Evolutionary conservation across 441 rosid species (phyloP), one percentile per base, ranked within the genome.

Genomic region (Arabidopsis lyrata): DNA sequence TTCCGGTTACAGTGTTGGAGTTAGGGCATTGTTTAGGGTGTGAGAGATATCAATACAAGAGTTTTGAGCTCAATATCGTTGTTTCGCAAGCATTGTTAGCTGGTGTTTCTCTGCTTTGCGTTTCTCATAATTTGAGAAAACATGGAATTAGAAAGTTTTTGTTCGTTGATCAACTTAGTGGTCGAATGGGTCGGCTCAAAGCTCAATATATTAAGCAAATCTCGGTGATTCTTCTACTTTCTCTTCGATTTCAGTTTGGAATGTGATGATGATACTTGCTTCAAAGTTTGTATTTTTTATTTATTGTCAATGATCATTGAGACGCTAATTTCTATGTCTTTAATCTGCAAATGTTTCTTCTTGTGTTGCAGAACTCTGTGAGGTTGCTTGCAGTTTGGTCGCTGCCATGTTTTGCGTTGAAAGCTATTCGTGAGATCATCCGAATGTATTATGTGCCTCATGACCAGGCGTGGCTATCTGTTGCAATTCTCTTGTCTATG

Each of bases 381-480:
- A 84, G 84, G 31, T 72, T 89, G 82, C 87, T 93, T 59, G 69
- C 89, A 7, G 1, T 83, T 16, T 95, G 97, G 99, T 81, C 84
- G 12, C 77, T 95, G 24, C 97, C 97, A 31, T 92, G 95, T 79
- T 87, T 92, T 58, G 52, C 77, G 45, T 77, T 95, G 69, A 92
- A 95, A 86, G 88, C 77, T 5, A 75, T 24, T 5, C 88, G 97
- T 8, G 97, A 95, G 79, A 76, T 85, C 6, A 77, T 89, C 8
- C 84, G 95, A 11, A 75, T 79, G 58, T 34, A 82, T 15, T 87
- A 85, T 22, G 81, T 82, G 35, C 79, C 78, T 35, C 89, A 78
- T 38, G 90, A 79, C 38, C 87, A 93, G n/a, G 84, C 92, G 86
- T 90, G 91, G 96, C 77, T 85, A 34, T 92, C 97, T n/a, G 35